These are phyloP conservation scores for Porodaedalea pini DNA, from an alignment of 1,284 basidiomycete genomes.

Conservation along the genomic window DNA sequence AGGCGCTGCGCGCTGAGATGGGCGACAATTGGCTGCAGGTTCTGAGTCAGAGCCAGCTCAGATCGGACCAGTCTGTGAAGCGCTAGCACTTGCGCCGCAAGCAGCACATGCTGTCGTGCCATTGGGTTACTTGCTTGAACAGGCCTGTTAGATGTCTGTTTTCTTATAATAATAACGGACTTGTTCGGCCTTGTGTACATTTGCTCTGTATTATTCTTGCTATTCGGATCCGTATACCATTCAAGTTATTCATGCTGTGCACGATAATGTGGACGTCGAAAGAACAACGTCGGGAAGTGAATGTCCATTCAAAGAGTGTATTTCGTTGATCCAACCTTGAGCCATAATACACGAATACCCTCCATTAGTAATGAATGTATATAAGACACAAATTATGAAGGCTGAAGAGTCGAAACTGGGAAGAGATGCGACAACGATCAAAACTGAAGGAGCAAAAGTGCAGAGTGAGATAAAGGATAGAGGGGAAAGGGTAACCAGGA, in stretches of 20 bases:
- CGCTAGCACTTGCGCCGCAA: constrained; percentile 3
- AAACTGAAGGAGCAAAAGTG: not conserved
- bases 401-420: not conserved
- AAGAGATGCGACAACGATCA: too few relatives aligned
- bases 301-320: not conserved
- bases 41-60: constrained; percentile 60
- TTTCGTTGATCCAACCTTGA: not conserved
- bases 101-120: not conserved
- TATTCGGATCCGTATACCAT: constrained; percentile 5
- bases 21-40: constrained; percentile 86
- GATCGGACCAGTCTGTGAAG: constrained; percentile 22
- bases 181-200: not conserved
- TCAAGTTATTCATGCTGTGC: not conserved
- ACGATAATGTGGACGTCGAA: not conserved
- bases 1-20: constrained; percentile 79
- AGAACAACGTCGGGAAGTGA: not conserved
- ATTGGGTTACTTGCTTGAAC: not conserved
- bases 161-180: constrained; percentile 6
- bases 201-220: not conserved
- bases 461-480: not conserved
- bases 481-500: constrained; percentile 2
- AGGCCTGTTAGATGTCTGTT: not conserved
- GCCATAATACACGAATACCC: constrained; percentile 17
- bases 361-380: constrained; percentile 17
- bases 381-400: constrained; percentile 6